Conservation (phyloP, 164 flowering plant species). For the Echeveria elegans region DNA sequence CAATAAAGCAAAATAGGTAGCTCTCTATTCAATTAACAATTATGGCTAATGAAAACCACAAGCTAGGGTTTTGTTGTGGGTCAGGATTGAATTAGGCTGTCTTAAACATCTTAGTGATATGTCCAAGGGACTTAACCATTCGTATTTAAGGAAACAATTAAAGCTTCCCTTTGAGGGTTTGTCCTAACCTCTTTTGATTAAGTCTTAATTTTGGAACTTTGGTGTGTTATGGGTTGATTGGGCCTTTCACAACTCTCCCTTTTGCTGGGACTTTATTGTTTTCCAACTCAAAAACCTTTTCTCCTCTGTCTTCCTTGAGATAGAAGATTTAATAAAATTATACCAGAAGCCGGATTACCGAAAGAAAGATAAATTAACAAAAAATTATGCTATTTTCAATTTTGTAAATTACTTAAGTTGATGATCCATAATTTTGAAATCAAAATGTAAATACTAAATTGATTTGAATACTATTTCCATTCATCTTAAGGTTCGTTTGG, state of each 20-base stretch:
- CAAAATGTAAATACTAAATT: too few relatives aligned
- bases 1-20: background rate
- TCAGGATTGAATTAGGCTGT: slow-evolving; percentile 4
- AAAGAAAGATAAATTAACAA: too few relatives aligned
- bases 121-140: slow-evolving; percentile 2
- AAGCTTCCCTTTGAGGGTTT: slow-evolving; percentile 2
- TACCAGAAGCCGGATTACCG: too few relatives aligned
- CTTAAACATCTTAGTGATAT: slow-evolving; percentile 2
- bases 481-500: too few relatives aligned
- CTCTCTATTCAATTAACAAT: background rate
- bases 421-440: too few relatives aligned
- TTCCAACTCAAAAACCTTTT: background rate
- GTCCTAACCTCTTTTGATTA: slow-evolving; percentile 1
- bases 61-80: background rate
- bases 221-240: background rate
- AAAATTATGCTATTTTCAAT: too few relatives aligned
- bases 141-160: background rate
- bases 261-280: background rate
- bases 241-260: background rate
- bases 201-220: background rate
- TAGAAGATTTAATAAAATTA: too few relatives aligned
- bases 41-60: slow-evolving; percentile 3
- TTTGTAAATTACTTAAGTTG: too few relatives aligned
- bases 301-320: slow-evolving; percentile 18
- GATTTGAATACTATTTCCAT: too few relatives aligned